Base-by-base conservation (phyloP, 192 early-diverging fungal genomes). In the Linderina pennispora region DNA sequence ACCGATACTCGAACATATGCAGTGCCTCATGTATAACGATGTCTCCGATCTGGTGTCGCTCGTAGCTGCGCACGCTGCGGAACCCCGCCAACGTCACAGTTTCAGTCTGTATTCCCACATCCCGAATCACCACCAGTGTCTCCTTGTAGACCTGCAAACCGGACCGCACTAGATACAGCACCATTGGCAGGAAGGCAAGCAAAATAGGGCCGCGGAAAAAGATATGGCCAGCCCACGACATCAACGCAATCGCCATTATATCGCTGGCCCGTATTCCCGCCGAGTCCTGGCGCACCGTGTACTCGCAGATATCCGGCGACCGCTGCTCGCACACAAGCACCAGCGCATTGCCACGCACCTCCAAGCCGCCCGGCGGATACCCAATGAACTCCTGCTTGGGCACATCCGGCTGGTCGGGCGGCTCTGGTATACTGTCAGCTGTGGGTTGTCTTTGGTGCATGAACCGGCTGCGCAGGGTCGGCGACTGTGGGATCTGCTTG, bases 21-120 rank as follows among this genome's bases (percentile, higher is more conserved):
- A 71, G 25, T 4, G 68, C 62, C 40, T 71, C 68, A 36, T 71
- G 68, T 18, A 71, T 58, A 35, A 71, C 36, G 21, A 71, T 13
- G 25, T 71, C 68, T 10, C 52, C 43, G 31, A 71, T 71, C 36
- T 55, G 56, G 1, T 10, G 23, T 8, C 52, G 34, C 37, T 64
- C 68, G 35, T 55, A 60, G 48, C 61, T 64, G 14, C 53, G 42
- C 15, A 62, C 50, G 13, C 43, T 42, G 13, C 61, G 55, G 22
- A 55, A 38, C 3, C 68, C 68, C 10, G 55, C 57, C 28, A 64
- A 18, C 17, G 60, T 64, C 8, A 58, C 51, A 0, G 68, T 64
- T 31, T 63, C 61, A 0, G 53, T 60, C 28, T 71, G 68, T 17
- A 71, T 64, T 0, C 68, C 68, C 6, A 71, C 60, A 31, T 59